Evolutionary conservation across 2,329 filamentous ascomycete species (phyloP).

Genomic region (Diplodia mutila): DNA sequence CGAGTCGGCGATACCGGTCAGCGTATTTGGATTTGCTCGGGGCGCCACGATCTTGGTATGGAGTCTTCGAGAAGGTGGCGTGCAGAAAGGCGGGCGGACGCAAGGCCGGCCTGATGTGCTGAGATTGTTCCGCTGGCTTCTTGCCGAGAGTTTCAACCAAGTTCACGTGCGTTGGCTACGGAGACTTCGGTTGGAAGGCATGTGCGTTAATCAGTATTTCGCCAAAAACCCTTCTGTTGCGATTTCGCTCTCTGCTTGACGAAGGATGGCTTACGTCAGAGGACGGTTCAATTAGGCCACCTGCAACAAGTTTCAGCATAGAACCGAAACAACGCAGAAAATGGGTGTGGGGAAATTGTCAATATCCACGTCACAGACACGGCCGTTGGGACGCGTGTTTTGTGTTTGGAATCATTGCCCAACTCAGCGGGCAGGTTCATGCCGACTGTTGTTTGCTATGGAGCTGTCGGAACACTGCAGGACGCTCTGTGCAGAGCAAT

Average conservation of each 20-base stretch:
- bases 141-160: not conserved
- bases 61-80: not conserved
- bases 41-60: not conserved
- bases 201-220: not conserved
- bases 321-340: not conserved
- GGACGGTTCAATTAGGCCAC: not conserved
- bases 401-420: not conserved
- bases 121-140: not conserved
- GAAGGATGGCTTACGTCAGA: not conserved
- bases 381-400: not conserved
- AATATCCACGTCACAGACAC: not conserved
- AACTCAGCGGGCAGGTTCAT: not conserved
- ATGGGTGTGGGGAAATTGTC: not conserved
- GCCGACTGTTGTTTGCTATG: not conserved
- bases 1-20: not conserved
- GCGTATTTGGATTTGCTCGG: not conserved
- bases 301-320: not conserved
- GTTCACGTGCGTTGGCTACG: too few relatives aligned
- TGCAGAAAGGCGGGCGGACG: not conserved
- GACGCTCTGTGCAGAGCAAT: not conserved
- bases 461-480: not conserved
- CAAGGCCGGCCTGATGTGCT: not conserved
- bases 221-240: not conserved
- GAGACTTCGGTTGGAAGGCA: not conserved
- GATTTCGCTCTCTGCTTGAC: not conserved